Conservation (phyloP, 2,329 filamentous ascomycete species). For the Hymenoscyphus infarciens region DNA sequence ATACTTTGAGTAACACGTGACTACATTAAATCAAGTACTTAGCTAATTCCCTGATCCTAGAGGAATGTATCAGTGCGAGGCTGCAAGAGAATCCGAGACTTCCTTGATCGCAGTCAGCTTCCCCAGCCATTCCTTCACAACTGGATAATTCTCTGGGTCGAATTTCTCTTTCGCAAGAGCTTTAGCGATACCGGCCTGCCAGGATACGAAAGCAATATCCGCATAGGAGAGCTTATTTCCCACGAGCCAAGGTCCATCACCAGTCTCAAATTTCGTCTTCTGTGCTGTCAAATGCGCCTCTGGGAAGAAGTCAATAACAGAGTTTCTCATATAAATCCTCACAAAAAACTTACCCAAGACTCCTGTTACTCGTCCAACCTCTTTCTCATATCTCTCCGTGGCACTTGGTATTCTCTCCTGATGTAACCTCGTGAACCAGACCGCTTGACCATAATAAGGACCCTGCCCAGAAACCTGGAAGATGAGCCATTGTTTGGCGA, state of each 20-base stretch:
- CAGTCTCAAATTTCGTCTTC: not conserved
- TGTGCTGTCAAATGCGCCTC: not conserved
- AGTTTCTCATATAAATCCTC: not conserved
- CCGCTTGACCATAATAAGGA: conserved; percentile 8
- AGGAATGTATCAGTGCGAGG: not conserved
- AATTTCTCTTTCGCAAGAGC: not conserved
- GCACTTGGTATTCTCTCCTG: conserved; percentile 1
- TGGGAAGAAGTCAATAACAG: not conserved
- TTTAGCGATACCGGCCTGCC: not conserved
- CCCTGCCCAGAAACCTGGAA: conserved; percentile 9
- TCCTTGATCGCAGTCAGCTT: not conserved
- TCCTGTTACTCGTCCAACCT: conserved; percentile 5
- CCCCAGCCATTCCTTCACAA: conserved; percentile 4
- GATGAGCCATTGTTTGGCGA: conserved; percentile 10
- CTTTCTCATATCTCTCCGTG: conserved; percentile 2
- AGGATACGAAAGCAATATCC: conserved; percentile 8
- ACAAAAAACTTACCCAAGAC: not conserved
- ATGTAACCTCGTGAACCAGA: conserved; percentile 8
- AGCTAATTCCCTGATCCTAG: not conserved
- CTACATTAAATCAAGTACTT: not conserved
- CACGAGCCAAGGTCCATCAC: conserved; percentile 10
- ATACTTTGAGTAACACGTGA: no score
- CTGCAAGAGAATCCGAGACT: not conserved
- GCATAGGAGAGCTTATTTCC: conserved; percentile 9
- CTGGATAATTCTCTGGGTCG: conserved; percentile 7